Evolutionary conservation across 345 rosid species (phyloP).

Genomic region (Noccaea bulbosa): DNA sequence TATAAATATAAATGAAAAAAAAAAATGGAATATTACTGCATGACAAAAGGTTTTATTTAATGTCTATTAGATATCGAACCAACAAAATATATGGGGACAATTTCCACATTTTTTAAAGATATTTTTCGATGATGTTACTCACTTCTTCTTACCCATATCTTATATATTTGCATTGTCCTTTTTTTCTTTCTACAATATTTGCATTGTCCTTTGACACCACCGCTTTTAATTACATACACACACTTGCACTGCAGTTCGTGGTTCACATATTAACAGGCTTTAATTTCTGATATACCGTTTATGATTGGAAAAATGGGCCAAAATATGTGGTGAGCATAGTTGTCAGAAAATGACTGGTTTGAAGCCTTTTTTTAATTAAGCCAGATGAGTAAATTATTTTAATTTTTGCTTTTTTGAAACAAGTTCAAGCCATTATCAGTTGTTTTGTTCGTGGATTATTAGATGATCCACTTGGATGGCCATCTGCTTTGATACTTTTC

Average conservation of each 20-base stretch:
- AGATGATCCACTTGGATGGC: too few species aligned
- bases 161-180: not conserved
- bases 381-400: not conserved
- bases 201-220: not conserved
- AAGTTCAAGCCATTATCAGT: not conserved
- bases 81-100: too few species aligned
- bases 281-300: not conserved
- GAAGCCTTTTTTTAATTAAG: not conserved
- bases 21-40: too few species aligned
- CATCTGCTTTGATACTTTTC: too few species aligned
- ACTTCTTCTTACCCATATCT: not conserved
- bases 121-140: not conserved
- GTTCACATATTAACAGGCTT: too few species aligned
- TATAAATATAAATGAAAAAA: too few species aligned
- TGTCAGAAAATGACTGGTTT: not conserved
- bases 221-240: constrained; percentile 2
- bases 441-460: too few species aligned
- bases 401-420: not conserved
- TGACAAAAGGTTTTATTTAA: too few species aligned
- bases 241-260: too few species aligned
- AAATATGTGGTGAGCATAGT: constrained; percentile 7
- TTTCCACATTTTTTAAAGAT: too few species aligned
- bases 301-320: not conserved
- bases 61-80: too few species aligned
- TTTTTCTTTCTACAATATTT: too few species aligned